These are phyloP conservation scores for Debaryomyces psychrophilus DNA, from an alignment of 1,139 yeast genomes.

Conservation along the genomic window DNA sequence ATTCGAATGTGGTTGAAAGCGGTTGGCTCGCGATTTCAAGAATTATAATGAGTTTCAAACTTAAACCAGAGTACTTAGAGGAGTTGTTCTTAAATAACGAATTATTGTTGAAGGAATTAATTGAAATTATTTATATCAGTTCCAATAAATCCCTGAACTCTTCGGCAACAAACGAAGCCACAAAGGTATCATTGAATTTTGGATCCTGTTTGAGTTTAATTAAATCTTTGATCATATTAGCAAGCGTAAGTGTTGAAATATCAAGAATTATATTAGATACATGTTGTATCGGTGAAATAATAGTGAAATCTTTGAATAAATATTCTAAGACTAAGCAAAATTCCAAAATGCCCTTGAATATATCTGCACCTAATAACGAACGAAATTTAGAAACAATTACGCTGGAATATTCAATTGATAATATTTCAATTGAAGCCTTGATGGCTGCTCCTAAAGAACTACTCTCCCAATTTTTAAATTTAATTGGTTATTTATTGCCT, in stretches of 20 bases:
- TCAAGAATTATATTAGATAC: constrained; percentile 43
- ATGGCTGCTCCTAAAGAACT: constrained; percentile 77
- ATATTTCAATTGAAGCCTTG: constrained; percentile 63
- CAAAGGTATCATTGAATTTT: constrained; percentile 30
- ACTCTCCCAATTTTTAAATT: constrained; percentile 54
- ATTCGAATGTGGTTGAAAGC: constrained; percentile 65
- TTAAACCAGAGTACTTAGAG: constrained; percentile 48
- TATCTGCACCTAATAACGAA: neutral
- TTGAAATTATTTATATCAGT: constrained; percentile 32
- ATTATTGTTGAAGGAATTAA: constrained; percentile 30
- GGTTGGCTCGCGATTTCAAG: constrained; percentile 71
- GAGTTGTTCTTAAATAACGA: constrained; percentile 41
- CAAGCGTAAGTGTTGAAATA: constrained; percentile 43
- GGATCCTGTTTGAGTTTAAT: constrained; percentile 43
- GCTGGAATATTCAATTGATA: constrained; percentile 19
- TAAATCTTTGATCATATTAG: constrained; percentile 43
- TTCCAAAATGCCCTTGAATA: neutral
- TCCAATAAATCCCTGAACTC: constrained; percentile 31
- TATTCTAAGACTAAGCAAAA: constrained; percentile 27
- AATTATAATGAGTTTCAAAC: constrained; percentile 56
- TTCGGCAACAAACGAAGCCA: constrained; percentile 16
- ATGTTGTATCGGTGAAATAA: constrained; percentile 44
- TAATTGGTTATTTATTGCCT: constrained; percentile 64
- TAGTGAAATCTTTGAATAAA: constrained; percentile 48
- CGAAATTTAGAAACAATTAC: constrained; percentile 13